phyloP scores from a whole-genome alignment of 129 eudicot species.

The Artemisia tridentata region DNA sequence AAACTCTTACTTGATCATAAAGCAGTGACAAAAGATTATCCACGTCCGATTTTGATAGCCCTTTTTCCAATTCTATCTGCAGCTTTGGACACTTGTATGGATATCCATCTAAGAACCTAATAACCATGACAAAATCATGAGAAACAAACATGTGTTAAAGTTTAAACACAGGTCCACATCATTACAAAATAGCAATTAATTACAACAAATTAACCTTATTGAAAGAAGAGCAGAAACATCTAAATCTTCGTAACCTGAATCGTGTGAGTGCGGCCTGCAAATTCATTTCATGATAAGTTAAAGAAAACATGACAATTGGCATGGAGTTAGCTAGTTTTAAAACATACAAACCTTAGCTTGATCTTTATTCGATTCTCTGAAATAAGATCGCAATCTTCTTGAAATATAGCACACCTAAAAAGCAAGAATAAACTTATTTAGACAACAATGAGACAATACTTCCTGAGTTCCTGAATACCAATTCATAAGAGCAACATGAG shows the following conservation, averaged over 20 bases:
- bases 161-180: not conserved
- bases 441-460: constrained; percentile 12
- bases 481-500: not conserved
- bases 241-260: constrained; percentile 75
- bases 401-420: constrained; percentile 89
- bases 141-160: constrained; percentile 17
- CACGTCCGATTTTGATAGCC: constrained; percentile 68
- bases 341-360: constrained; percentile 65
- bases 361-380: constrained; percentile 65
- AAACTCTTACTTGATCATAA: constrained; percentile 70
- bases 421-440: constrained; percentile 9
- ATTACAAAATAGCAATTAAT: constrained; percentile 6
- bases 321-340: constrained; percentile 13
- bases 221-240: constrained; percentile 84
- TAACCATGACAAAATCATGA: constrained; percentile 17
- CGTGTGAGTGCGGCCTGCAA: constrained; percentile 88
- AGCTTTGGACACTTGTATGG: constrained; percentile 91
- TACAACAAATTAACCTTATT: constrained; percentile 54
- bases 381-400: constrained; percentile 80
- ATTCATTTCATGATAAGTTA: constrained; percentile 23
- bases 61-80: constrained; percentile 69
- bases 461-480: constrained; percentile 17
- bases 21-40: constrained; percentile 81
- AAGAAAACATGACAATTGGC: constrained; percentile 8
- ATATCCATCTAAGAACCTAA: constrained; percentile 85